These are phyloP conservation scores for Abortiporus biennis DNA, from an alignment of 1,284 basidiomycete genomes.

Conservation along the genomic window DNA sequence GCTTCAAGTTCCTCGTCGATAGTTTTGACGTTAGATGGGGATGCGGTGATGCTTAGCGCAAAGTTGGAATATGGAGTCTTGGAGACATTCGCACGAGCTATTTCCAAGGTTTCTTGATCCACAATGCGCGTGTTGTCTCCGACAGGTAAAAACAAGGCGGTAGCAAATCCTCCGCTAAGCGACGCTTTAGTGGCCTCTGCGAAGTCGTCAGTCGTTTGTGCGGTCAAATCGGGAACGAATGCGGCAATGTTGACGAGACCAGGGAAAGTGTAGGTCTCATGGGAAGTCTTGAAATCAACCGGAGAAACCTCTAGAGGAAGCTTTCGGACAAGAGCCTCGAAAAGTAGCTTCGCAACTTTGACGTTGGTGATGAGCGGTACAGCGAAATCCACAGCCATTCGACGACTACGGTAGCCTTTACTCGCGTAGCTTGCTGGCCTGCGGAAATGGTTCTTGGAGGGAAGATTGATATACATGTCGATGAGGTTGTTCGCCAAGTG, in stretches of 20 bases:
- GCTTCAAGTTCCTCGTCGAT: constrained; percentile 74
- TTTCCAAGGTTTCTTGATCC: constrained; percentile 65
- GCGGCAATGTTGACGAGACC: constrained; percentile 88
- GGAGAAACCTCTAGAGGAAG: constrained; percentile 84
- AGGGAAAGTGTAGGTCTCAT: constrained; percentile 87
- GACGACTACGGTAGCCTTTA: constrained; percentile 94
- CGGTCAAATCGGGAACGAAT: constrained; percentile 76
- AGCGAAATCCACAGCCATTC: constrained; percentile 99
- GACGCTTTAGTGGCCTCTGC: constrained; percentile 72
- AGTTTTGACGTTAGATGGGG: constrained; percentile 56
- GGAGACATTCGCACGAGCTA: constrained; percentile 58
- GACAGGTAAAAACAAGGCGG: constrained; percentile 72
- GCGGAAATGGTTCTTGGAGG: constrained; percentile 97
- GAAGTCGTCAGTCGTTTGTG: constrained; percentile 60
- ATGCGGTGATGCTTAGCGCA: constrained; percentile 76
- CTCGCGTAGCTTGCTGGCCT: constrained; percentile 96
- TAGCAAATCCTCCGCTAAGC: constrained; percentile 84
- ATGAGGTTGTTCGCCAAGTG: constrained; percentile 95
- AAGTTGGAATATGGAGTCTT: constrained; percentile 81
- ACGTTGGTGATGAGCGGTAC: constrained; percentile 98
- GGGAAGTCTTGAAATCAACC: constrained; percentile 94
- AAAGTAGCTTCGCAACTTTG: constrained; percentile 97
- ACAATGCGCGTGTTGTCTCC: constrained; percentile 59
- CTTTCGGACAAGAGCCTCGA: constrained; percentile 90
- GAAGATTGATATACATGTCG: constrained; percentile 99